Percentiles rank a stretch among this genome's conserved stretches.
These are phyloP conservation scores for Globisporangium sylvaticum DNA, from an alignment of 352 stramenopile species.

Conservation along the genomic window DNA sequence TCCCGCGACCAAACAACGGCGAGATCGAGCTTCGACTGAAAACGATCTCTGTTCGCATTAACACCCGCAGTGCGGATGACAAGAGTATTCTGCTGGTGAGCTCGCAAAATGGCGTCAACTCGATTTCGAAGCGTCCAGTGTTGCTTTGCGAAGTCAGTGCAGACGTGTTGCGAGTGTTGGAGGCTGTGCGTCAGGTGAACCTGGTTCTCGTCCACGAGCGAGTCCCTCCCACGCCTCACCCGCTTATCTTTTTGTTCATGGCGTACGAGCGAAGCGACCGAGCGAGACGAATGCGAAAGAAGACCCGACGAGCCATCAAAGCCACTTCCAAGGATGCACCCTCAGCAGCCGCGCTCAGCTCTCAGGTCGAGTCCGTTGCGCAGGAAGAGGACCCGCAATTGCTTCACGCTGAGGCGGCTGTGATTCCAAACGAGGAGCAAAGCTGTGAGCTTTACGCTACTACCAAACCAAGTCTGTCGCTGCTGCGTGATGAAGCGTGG, in stretches of 20 bases:
- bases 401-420: background rate
- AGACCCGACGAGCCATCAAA: background rate
- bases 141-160: background rate
- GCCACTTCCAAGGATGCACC: background rate
- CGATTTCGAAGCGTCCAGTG: background rate
- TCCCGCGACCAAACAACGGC: background rate
- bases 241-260: conserved; percentile 2
- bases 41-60: background rate
- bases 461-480: background rate
- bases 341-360: background rate
- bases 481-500: background rate
- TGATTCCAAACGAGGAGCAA: background rate
- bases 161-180: background rate
- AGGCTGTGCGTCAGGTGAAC: background rate
- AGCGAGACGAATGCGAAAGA: background rate
- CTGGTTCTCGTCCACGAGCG: background rate
- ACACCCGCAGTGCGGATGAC: background rate
- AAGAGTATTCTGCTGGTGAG: background rate
- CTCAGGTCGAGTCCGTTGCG: background rate
- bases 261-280: conserved; percentile 1
- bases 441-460: background rate
- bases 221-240: background rate
- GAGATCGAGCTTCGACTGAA: background rate
- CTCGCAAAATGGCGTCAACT: background rate
- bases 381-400: background rate